Conservation (phyloP, 441 rosid species). For the Euphorbia celastroides region DNA sequence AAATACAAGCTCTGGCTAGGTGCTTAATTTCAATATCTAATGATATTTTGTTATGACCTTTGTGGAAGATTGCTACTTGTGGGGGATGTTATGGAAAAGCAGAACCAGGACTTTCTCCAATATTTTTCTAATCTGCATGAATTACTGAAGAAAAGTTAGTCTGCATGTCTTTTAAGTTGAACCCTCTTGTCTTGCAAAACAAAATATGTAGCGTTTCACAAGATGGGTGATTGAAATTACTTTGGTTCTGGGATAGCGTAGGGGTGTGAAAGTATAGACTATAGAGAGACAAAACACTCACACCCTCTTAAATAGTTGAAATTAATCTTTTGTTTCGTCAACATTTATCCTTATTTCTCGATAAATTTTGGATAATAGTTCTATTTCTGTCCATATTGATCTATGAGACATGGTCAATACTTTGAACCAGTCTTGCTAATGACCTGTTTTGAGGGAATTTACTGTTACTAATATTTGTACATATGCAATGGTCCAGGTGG, state of each 20-base stretch:
- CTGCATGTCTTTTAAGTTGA: background rate
- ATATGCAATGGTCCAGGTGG: conserved; percentile 46
- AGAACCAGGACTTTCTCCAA: background rate
- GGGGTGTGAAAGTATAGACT: background rate
- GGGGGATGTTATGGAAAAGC: background rate
- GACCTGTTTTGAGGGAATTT: background rate
- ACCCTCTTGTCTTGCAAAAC: background rate
- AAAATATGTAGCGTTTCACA: background rate
- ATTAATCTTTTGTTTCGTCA: background rate
- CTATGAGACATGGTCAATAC: background rate
- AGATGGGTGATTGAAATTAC: background rate
- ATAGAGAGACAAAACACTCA: background rate
- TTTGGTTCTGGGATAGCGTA: background rate
- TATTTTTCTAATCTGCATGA: background rate
- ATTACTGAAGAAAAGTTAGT: background rate
- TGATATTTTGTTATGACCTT: background rate
- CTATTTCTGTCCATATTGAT: background rate
- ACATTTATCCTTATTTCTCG: background rate
- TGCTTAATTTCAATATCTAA: background rate
- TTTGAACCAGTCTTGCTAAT: background rate
- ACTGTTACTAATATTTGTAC: background rate
- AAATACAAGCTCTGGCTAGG: background rate
- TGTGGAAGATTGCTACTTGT: background rate
- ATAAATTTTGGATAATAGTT: background rate
- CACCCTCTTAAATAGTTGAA: conserved; percentile 1